Evolutionary conservation across 192 early-diverging fungal genomes (phyloP).

Genomic region (Pilaira anomala): DNA sequence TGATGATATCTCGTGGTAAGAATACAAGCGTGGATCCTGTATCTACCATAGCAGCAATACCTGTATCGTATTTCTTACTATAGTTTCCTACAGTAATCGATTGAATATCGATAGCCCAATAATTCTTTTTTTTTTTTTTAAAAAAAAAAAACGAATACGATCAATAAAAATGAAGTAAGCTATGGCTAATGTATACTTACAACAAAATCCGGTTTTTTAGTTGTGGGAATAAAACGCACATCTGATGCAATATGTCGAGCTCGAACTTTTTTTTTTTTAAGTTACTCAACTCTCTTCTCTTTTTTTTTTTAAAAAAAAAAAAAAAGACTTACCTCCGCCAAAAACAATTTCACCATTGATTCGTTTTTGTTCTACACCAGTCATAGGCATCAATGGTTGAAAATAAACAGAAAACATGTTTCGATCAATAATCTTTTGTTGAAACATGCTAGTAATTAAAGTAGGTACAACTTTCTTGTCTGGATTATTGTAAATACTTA

Average conservation of each 20-base stretch:
- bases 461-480: slow-evolving; percentile 23
- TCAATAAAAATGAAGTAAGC: slow-evolving; percentile 1
- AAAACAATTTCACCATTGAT: slow-evolving; percentile 32
- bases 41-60: slow-evolving; percentile 21
- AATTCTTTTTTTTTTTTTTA: slow-evolving; percentile 14
- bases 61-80: neutral
- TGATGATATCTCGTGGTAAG: slow-evolving; percentile 16
- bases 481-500: slow-evolving; percentile 22
- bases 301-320: too few relatives aligned
- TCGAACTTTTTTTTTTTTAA: too few relatives aligned
- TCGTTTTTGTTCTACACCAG: neutral
- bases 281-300: too few relatives aligned
- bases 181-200: slow-evolving; percentile 3
- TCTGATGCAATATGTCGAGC: slow-evolving; percentile 8
- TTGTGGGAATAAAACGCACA: slow-evolving; percentile 17
- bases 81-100: slow-evolving; percentile 13
- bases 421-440: slow-evolving; percentile 17
- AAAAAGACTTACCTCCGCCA: slow-evolving; percentile 27
- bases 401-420: slow-evolving; percentile 34
- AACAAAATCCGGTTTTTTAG: slow-evolving; percentile 2
- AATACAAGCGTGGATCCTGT: slow-evolving; percentile 29
- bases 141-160: neutral
- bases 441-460: slow-evolving; percentile 24
- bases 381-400: slow-evolving; percentile 1
- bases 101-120: slow-evolving; percentile 32